A percentile compares a stretch with the other conserved stretches of the same genome.
phyloP scores from a whole-genome alignment of 805 yeast genomes.

The Candida anglica region DNA sequence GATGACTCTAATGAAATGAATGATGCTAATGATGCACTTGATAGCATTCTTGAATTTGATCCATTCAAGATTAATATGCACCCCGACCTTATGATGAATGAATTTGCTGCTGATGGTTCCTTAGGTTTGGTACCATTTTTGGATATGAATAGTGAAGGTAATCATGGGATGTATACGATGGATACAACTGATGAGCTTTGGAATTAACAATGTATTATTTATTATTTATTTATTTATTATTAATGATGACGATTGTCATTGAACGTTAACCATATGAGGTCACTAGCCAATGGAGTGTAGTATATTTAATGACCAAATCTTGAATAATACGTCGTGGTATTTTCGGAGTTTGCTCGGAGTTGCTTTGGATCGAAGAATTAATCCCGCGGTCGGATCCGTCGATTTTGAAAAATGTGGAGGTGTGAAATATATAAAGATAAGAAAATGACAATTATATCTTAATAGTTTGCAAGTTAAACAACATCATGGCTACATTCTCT shows the following conservation, averaged over 20 bases:
- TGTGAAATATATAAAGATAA: neutral
- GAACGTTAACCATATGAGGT: no score
- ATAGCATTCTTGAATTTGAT: constrained; percentile 30
- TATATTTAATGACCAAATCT: no score
- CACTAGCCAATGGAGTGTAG: no score
- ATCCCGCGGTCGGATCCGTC: no score
- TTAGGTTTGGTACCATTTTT: constrained; percentile 69
- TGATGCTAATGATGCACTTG: constrained; percentile 11
- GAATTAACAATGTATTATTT: no score
- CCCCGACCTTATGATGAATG: constrained; percentile 31
- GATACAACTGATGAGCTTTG: neutral
- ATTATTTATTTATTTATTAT: no score
- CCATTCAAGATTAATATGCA: constrained; percentile 32
- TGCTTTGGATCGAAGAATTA: no score
- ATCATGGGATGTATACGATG: neutral
- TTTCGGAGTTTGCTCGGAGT: neutral
- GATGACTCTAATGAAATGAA: neutral
- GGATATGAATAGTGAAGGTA: constrained; percentile 34
- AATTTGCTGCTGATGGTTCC: constrained; percentile 81
- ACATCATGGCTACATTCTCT: constrained; percentile 29
- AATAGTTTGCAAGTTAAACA: neutral
- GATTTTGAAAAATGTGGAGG: neutral
- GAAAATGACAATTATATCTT: neutral
- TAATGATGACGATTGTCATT: no score
- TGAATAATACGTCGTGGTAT: no score